These are phyloP conservation scores for Aspergillus calidoustus DNA, from an alignment of 2,329 filamentous ascomycete species.

Conservation along the genomic window DNA sequence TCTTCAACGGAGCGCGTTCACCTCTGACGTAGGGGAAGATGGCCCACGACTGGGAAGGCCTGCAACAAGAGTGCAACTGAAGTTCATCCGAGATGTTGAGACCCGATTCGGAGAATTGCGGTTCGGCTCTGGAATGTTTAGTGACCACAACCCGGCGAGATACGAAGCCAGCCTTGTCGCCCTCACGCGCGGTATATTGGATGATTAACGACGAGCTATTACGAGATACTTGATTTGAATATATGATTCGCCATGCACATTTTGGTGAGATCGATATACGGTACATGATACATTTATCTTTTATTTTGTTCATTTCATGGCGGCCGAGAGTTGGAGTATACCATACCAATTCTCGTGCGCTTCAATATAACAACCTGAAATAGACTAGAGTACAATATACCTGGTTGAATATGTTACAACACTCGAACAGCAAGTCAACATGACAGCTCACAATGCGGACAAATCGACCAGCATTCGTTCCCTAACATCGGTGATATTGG, in stretches of 20 bases:
- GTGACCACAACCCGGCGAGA: slow-evolving; percentile 74
- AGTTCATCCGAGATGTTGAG: slow-evolving; percentile 73
- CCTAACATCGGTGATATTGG: background rate
- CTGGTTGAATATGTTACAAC: background rate
- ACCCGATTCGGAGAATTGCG: slow-evolving; percentile 70
- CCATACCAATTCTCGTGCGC: slow-evolving; percentile 3
- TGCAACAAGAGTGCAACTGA: slow-evolving; percentile 70
- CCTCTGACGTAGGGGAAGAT: slow-evolving; percentile 44
- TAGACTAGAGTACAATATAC: slow-evolving; percentile 7
- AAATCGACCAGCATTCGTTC: background rate
- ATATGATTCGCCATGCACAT: background rate
- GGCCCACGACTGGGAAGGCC: slow-evolving; percentile 62
- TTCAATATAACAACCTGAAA: slow-evolving; percentile 3
- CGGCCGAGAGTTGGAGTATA: background rate
- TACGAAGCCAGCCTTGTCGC: slow-evolving; percentile 73
- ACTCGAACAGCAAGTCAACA: too few relatives aligned
- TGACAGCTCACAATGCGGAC: background rate
- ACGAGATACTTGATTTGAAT: slow-evolving; percentile 3
- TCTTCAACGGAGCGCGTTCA: slow-evolving; percentile 69
- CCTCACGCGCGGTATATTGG: slow-evolving; percentile 54
- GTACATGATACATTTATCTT: background rate
- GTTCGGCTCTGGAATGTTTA: slow-evolving; percentile 74
- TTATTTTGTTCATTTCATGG: background rate
- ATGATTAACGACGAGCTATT: slow-evolving; percentile 38
- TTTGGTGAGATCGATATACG: background rate